Base-by-base conservation (phyloP, 2,329 filamentous ascomycete genomes). In the Cadophora sp. region DNA sequence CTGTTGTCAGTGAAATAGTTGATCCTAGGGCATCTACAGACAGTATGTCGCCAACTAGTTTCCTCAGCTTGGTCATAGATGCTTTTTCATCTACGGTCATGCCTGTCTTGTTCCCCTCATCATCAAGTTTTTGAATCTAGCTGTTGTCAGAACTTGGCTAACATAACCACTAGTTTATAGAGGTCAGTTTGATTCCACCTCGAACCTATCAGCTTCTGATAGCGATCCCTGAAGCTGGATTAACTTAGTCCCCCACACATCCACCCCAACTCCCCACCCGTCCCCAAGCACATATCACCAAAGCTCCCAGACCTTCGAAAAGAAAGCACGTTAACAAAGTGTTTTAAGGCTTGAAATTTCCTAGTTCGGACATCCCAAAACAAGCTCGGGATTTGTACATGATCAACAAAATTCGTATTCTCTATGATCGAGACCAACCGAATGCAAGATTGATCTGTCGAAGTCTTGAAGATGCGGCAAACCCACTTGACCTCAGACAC, bases 351-450 rank as follows among this genome's bases (percentile, higher is more conserved):
- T 41, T 70, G 20, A 64, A 95, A 75, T 97, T 97, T 69, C 93
- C 93, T 0, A 93, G 93, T 1, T 91, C 91, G 0, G 93, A 94
- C 79, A 96, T 93, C 64, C 93, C 89, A 36, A 91, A 87, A 75
- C 94, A 95, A 80, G 93, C 89, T 30, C 87, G 93, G 65, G 92
- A 96, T 20, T 80, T 97, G 0, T 96, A 97, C 80, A 93, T 91
- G 75, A 81, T 96, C 73, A 97, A 96, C 81, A 95, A 93, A 75
- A 93, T 96, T 1, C 89, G 93, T 2, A 83, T 97, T 41, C 83
- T 96, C 0, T 97, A 96, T 77, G 92, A 97, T 75, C 85, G 93
- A 41, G 92, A 95, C 64, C 86, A 92, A 63, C 84, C 90, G 70
- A 94, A 91, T 0, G 89, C 93, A 1, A 85, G 93, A 61, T 83